These are phyloP conservation scores for Combretum micranthum DNA, from an alignment of 345 rosid genomes.

Conservation along the genomic window DNA sequence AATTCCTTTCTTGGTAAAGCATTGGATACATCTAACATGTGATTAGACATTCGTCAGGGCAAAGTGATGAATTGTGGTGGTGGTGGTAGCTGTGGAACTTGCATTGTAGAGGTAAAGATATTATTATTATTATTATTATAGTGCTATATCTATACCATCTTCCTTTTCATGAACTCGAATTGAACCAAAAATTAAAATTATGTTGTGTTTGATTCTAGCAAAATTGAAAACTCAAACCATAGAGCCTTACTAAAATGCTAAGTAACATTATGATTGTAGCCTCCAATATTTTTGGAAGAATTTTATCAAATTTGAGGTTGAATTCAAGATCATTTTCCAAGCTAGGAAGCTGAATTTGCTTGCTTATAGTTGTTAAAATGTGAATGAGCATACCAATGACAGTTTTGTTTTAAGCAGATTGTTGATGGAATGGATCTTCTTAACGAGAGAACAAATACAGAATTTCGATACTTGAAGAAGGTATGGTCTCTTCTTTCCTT, in stretches of 20 bases:
- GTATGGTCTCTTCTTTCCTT: constrained; percentile 16
- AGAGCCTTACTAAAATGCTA: neutral
- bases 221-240: too few relatives aligned
- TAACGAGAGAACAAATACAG: constrained; percentile 71
- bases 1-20: neutral
- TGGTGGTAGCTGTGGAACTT: constrained; percentile 90
- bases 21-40: neutral
- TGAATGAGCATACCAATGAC: neutral
- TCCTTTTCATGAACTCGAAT: too few relatives aligned
- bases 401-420: constrained; percentile 37
- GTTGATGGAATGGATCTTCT: constrained; percentile 65
- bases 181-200: too few relatives aligned
- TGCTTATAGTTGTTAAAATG: neutral
- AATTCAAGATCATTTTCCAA: too few relatives aligned
- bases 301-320: too few relatives aligned
- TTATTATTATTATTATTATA: neutral
- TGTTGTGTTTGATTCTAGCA: too few relatives aligned
- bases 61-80: constrained; percentile 96
- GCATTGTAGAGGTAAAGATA: constrained; percentile 74
- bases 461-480: constrained; percentile 61
- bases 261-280: neutral
- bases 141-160: too few relatives aligned
- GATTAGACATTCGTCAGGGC: constrained; percentile 34
- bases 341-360: neutral
- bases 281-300: too few relatives aligned